Evolutionary conservation across 2,329 filamentous ascomycete species (phyloP).

Genomic region (Chaetomiaceae sp.): DNA sequence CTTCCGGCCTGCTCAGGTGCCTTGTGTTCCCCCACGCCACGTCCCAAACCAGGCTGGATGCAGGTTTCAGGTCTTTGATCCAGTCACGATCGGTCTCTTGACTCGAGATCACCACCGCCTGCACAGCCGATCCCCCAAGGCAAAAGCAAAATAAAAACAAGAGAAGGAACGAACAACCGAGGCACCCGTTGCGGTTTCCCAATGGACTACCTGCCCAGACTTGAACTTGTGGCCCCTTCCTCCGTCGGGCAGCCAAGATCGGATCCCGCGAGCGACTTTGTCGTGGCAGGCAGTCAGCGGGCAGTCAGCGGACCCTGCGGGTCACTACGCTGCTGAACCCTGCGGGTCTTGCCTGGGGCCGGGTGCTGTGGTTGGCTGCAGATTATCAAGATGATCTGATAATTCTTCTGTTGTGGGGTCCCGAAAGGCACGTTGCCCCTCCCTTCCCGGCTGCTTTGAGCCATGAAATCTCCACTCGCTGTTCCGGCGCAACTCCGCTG

Average conservation of each 20-base stretch:
- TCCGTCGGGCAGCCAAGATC: background rate
- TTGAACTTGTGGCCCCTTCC: background rate
- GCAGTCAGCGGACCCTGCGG: background rate
- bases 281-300: conserved; percentile 4
- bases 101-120: background rate
- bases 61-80: conserved; percentile 8
- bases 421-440: background rate
- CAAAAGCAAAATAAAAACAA: background rate
- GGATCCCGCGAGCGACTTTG: background rate
- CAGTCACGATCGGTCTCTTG: background rate
- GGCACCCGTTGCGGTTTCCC: background rate
- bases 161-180: background rate
- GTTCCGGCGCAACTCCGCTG: conserved; percentile 3
- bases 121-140: background rate
- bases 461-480: background rate
- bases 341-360: background rate
- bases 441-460: background rate
- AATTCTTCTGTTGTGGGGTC: background rate
- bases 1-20: background rate
- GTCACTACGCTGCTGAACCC: background rate
- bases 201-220: conserved; percentile 2
- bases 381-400: conserved; percentile 27
- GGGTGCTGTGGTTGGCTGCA: conserved; percentile 16
- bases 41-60: background rate
- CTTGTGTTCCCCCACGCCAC: conserved; percentile 8